Percentiles rank a stretch among this genome's conserved stretches.
Evolutionary conservation across 2,329 filamentous ascomycete species (phyloP).

Genomic region (Pseudomassariella vexata): DNA sequence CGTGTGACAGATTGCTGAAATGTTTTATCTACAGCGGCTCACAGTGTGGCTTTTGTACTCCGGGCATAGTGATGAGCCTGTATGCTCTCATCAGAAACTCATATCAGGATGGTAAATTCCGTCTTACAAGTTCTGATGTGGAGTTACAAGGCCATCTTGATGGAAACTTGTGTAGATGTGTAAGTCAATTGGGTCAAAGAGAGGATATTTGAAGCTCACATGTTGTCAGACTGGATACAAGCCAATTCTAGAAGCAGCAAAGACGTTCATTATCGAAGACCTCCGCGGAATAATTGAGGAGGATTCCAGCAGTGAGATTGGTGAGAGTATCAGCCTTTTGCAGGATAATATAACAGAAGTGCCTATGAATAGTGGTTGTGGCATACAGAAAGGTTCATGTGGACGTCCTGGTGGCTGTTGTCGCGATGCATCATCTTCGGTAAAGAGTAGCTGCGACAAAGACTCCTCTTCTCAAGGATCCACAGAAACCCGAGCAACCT

Average conservation of each 20-base stretch:
- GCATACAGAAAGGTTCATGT: slow-evolving; percentile 68
- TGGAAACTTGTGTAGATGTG: slow-evolving; percentile 89
- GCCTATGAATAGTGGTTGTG: slow-evolving; percentile 41
- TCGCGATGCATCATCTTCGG: too few species aligned
- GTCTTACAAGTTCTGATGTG: slow-evolving; percentile 73
- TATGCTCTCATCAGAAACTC: slow-evolving; percentile 92
- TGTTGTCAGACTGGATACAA: slow-evolving; percentile 92
- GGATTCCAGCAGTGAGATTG: too few species aligned
- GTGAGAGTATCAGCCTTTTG: too few species aligned
- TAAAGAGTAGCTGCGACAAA: too few species aligned
- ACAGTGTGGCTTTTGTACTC: slow-evolving; percentile 92
- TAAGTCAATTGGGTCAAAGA: too few species aligned
- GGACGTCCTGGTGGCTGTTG: slow-evolving; percentile 54
- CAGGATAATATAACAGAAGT: too few species aligned
- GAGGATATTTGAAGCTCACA: too few species aligned
- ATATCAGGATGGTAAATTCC: slow-evolving; percentile 67
- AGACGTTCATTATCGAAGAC: slow-evolving; percentile 67
- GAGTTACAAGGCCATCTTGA: slow-evolving; percentile 97
- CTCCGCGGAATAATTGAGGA: slow-evolving; percentile 42
- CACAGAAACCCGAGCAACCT: too few species aligned
- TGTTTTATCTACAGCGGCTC: slow-evolving; percentile 92
- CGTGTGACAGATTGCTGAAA: too few species aligned
- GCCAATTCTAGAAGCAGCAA: slow-evolving; percentile 88
- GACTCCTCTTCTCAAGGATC: too few species aligned
- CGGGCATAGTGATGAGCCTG: slow-evolving; percentile 95